Conservation (phyloP, 2,329 filamentous ascomycete species). For the Pleomassaria siparia region DNA sequence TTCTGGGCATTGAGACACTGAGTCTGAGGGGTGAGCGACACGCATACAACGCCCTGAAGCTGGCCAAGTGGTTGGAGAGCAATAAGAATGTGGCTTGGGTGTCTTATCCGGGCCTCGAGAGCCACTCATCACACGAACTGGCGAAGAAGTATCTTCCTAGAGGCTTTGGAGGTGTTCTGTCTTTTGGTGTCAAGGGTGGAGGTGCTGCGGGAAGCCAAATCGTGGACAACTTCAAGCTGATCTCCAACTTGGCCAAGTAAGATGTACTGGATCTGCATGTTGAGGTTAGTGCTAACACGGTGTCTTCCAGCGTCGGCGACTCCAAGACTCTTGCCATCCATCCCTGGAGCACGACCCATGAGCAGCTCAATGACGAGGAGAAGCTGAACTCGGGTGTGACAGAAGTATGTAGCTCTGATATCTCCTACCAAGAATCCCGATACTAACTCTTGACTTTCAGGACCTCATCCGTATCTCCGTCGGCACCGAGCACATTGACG, state of each 20-base stretch:
- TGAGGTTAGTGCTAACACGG: not conserved
- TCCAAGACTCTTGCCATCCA: slow-evolving; percentile 94
- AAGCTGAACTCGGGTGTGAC: slow-evolving; percentile 79
- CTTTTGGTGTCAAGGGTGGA: slow-evolving; percentile 90
- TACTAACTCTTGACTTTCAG: slow-evolving; percentile 46
- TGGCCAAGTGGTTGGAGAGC: slow-evolving; percentile 81
- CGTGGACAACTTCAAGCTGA: slow-evolving; percentile 91
- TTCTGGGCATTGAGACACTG: slow-evolving; percentile 87
- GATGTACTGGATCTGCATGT: not conserved
- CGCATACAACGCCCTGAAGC: slow-evolving; percentile 75
- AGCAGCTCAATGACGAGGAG: slow-evolving; percentile 85
- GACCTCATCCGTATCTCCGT: slow-evolving; percentile 95
- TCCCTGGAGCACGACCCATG: slow-evolving; percentile 92
- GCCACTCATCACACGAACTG: slow-evolving; percentile 74
- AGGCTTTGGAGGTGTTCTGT: slow-evolving; percentile 87
- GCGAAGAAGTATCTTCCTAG: slow-evolving; percentile 86
- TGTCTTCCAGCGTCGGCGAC: slow-evolving; percentile 68
- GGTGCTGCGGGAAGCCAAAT: slow-evolving; percentile 80
- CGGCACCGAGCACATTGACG: slow-evolving; percentile 94
- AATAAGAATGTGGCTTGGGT: slow-evolving; percentile 90
- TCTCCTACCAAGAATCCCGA: not conserved
- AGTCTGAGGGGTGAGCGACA: slow-evolving; percentile 84
- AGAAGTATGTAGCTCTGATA: slow-evolving; percentile 52
- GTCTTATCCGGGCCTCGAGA: slow-evolving; percentile 84
- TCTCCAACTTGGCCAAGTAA: slow-evolving; percentile 89